Evolutionary conservation across 140 eudicot genomes (phyloP), one percentile per base, ranked within the genome.

Genomic region (Oenanthe javanica): DNA sequence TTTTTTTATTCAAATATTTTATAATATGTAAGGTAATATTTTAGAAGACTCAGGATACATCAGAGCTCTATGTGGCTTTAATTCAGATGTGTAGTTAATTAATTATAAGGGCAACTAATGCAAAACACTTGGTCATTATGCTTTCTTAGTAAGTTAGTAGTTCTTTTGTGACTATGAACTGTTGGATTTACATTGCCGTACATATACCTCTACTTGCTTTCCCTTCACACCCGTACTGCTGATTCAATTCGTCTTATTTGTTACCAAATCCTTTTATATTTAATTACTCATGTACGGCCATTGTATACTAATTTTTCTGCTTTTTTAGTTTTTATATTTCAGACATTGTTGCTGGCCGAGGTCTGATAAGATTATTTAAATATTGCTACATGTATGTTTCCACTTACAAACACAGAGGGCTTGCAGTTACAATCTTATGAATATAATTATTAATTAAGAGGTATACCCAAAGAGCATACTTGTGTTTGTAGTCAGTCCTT

Each of bases 141-240:
- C 15, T 31, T 64, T 64, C 72, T 25, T 10, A 64, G 72, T 64
- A 64, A n/a, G n/a, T n/a, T n/a, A n/a, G n/a, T n/a, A n/a, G 72
- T 64, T 64, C 42, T 9, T 42, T 64, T 23, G 42, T 64, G 12
- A 27, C 72, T 64, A 64, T 27, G 9, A 25, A 64, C 72, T 64
- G 72, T 64, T 64, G 72, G 72, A 23, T 12, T 64, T 64, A 27
- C 72, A 64, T 64, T 23, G 42, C 72, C 72, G 72, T 64, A 64
- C 72, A 11, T 64, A 64, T 64, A 2, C 72, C 72, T 64, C 42
- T 8, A 25, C 72, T 64, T 64, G 40, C 3, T 64, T 23, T 64
- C 72, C 42, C 27, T 64, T 64, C 72, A 64, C 72, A 64, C 12
- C 21, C 36, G 19, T 64, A 27, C 72, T 23, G 8, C 8, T 27